A percentile compares a stretch with the other conserved stretches of the same genome.
Evolutionary conservation across 495 filamentous ascomycete genomes (phyloP).

Genomic region (Rusavskia elegans): DNA sequence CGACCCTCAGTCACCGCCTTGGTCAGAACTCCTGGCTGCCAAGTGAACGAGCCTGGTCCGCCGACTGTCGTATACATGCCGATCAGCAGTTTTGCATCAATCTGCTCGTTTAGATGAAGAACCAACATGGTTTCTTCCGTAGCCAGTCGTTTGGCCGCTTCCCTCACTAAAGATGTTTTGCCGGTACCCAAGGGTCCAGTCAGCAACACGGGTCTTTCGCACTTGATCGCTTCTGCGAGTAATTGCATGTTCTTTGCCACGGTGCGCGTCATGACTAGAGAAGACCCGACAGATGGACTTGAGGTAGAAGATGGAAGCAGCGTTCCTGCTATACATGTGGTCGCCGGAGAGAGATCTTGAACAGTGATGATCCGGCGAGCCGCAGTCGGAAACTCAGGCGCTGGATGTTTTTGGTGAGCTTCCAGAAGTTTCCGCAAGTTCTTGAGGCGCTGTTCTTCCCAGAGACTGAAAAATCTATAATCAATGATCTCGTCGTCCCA

Average conservation of each 20-base stretch:
- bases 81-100: slow-evolving; percentile 85
- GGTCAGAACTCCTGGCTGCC: slow-evolving; percentile 87
- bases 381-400: slow-evolving; percentile 1
- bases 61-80: slow-evolving; percentile 81
- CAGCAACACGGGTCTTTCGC: slow-evolving; percentile 54
- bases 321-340: slow-evolving; percentile 41
- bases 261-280: slow-evolving; percentile 56
- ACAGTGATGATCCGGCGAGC: slow-evolving; percentile 18
- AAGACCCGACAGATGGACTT: slow-evolving; percentile 28
- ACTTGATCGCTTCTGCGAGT: slow-evolving; percentile 49
- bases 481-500: slow-evolving; percentile 70
- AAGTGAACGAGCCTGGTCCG: slow-evolving; percentile 73
- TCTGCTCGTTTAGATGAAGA: slow-evolving; percentile 91
- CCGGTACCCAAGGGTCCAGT: slow-evolving; percentile 76
- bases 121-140: slow-evolving; percentile 63
- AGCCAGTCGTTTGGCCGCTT: slow-evolving; percentile 65
- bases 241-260: slow-evolving; percentile 50
- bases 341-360: slow-evolving; percentile 31
- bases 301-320: slow-evolving; percentile 49
- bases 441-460: slow-evolving; percentile 47
- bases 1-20: slow-evolving; percentile 85
- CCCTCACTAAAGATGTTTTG: slow-evolving; percentile 75
- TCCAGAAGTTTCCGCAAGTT: slow-evolving; percentile 24
- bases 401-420: slow-evolving; percentile 8
- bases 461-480: slow-evolving; percentile 68